A percentile compares a stretch with the other conserved stretches of the same genome.
Evolutionary conservation across 257 asterid species (phyloP).

Genomic region (Gentiana dahurica): DNA sequence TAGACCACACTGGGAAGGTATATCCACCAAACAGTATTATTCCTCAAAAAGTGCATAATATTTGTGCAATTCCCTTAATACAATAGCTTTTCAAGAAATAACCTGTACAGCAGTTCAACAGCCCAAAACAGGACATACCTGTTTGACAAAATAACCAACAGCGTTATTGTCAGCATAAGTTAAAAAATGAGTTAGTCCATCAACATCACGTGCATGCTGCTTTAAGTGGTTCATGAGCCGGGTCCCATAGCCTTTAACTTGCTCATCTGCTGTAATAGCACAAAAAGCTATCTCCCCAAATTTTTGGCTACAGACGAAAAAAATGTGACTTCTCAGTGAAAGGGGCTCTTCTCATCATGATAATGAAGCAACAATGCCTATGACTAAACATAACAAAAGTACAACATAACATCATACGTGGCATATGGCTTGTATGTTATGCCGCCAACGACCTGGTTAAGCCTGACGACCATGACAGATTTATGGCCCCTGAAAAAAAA

Average conservation of each 20-base stretch:
- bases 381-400: background rate
- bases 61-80: background rate
- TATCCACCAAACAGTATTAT: no score
- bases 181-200: constrained; percentile 89
- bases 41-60: no score
- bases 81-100: background rate
- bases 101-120: constrained; percentile 2
- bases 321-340: background rate
- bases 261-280: constrained; percentile 95
- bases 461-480: constrained; percentile 87
- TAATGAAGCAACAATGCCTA: background rate
- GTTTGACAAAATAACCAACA: constrained; percentile 97
- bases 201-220: constrained; percentile 95
- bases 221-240: constrained; percentile 96
- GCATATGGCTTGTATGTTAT: constrained; percentile 88
- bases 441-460: constrained; percentile 87
- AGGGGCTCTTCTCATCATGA: no score
- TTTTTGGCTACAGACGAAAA: constrained; percentile 55
- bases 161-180: constrained; percentile 99
- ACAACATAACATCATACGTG: constrained; percentile 38
- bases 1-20: no score
- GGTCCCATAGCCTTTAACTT: constrained; percentile 98
- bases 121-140: constrained; percentile 35
- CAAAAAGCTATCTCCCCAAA: constrained; percentile 99
- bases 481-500: constrained; percentile 69